Base-by-base conservation (phyloP, 192 early-diverging fungal species). In the Kickxella alabastrina region DNA sequence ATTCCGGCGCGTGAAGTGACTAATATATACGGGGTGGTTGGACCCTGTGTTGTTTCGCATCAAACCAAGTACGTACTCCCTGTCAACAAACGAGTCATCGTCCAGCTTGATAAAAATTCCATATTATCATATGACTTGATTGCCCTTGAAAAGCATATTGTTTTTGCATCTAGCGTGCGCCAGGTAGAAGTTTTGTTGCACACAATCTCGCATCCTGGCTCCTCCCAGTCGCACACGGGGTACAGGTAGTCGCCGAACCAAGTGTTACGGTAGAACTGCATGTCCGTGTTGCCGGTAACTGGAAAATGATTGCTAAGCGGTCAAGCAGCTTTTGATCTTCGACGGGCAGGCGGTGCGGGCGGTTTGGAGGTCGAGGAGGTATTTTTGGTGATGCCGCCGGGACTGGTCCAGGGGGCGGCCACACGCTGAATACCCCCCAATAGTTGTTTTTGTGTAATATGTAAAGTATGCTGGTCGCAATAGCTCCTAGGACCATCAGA, bases 71-170 rank as follows among this genome's bases (percentile, higher is more conserved):
- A 68, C 37, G 17, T 68, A 68, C 9, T 48, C 42, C 21, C 34
- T 22, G 36, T 68, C 65, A 1, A 42, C 29, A 43, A 68, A 32
- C 1, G 53, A 43, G 9, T 68, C 65, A 18, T 68, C 65, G 39
- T 68, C 65, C 12, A 61, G 49, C 24, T 68, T 68, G 22, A 68
- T 46, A 40, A 61, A 68, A 68, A 68, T 49, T 68, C 53, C 2
- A 43, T 68, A 8, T 46, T 28, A n/a, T 3, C 26, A 24, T 49
- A 50, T 32, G 15, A 14, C 14, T 68, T 61, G 14, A 68, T 21
- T 5, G 25, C 26, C 15, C 49, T 41, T 10, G 45, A 42, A 42
- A 68, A 68, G 38, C 65, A 68, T 12, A 18, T n/a, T 2, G 65
- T 68, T 38, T 68, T 68, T 54, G 43, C 43, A 37, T 54, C 41